Conservation (phyloP, 2,329 filamentous ascomycete genomes). For the Aspergillus fructus region DNA sequence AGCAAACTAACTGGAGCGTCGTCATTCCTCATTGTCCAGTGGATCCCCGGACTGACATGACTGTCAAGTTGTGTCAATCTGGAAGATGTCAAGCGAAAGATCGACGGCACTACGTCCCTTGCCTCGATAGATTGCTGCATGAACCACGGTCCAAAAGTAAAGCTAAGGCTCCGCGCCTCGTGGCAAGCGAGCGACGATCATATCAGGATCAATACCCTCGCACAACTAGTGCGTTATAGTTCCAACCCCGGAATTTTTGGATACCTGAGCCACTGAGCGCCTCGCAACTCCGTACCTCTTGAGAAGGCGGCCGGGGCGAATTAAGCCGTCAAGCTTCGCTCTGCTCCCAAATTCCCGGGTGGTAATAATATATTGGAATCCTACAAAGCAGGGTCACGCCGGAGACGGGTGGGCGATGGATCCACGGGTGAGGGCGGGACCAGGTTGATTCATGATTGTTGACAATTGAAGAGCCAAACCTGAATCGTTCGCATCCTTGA, state of each 20-base stretch:
- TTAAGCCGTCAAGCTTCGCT: not conserved
- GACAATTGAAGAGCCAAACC: not conserved
- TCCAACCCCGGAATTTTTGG: not conserved
- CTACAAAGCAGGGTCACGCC: not conserved
- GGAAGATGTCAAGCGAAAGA: not conserved
- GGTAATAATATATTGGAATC: not conserved
- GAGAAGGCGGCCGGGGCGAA: too few relatives aligned
- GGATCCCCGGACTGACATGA: not conserved
- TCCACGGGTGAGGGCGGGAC: not conserved
- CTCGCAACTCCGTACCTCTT: too few relatives aligned
- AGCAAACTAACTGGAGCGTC: not conserved
- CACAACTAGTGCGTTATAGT: not conserved
- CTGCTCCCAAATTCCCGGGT: not conserved
- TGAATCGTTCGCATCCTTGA: too few relatives aligned
- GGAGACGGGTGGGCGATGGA: not conserved
- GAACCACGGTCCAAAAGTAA: not conserved
- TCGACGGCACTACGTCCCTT: not conserved
- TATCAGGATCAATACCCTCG: not conserved
- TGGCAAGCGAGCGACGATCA: conserved; percentile 1
- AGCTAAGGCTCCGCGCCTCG: not conserved
- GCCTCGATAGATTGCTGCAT: not conserved
- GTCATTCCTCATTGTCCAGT: not conserved
- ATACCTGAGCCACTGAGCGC: too few relatives aligned
- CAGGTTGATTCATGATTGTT: not conserved
- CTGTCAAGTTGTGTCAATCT: not conserved